Evolutionary conservation across 2,329 filamentous ascomycete genomes (phyloP), one percentile per base, ranked within the genome.

Genomic region (Raffaelea ambrosiae): DNA sequence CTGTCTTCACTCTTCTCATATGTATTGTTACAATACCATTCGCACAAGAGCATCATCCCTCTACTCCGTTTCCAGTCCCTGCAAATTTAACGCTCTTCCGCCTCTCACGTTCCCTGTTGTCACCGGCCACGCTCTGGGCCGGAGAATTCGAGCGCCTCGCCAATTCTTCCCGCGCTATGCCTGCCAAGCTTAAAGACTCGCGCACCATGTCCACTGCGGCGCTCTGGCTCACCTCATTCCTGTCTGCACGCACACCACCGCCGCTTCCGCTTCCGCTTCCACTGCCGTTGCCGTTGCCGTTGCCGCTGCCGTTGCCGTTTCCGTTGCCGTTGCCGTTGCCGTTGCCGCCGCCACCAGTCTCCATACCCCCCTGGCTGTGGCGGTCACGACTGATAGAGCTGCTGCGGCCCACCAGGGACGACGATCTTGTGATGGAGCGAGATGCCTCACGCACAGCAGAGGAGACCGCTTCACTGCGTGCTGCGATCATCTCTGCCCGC

Each of bases 21-120:
- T 29, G 13, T 7, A 7, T 29, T 13, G 26, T 29, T 13, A 29
- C 13, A 13, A 13, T 29, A 29, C 13, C 26, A 29, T 13, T 29
- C 26, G 7, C 7, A 29, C 26, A 7, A 29, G 13, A 29, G 7
- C 7, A 29, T 29, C 26, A 13, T 29, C 7, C 26, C 7, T 13
- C 26, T 13, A 7, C 26, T 29, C 26, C 7, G 7, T 29, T 7
- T 13, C 65, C 68, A 10, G 70, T 66, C 40, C 66, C 67, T 3
- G 71, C 73, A 62, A 83, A 79, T 65, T 83, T 83, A 55, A 83
- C 79, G 53, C 77, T 82, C 70, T 81, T 82, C 59, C 77, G 69
- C 53, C 77, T 67, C 59, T 81, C 79, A 49, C 76, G 62, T 42
- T 75, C 72, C 1, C 52, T 60, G 55, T 21, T 18, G 11, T 29